phyloP scores from a whole-genome alignment of 306 rosid species.

The Glycine soja region DNA sequence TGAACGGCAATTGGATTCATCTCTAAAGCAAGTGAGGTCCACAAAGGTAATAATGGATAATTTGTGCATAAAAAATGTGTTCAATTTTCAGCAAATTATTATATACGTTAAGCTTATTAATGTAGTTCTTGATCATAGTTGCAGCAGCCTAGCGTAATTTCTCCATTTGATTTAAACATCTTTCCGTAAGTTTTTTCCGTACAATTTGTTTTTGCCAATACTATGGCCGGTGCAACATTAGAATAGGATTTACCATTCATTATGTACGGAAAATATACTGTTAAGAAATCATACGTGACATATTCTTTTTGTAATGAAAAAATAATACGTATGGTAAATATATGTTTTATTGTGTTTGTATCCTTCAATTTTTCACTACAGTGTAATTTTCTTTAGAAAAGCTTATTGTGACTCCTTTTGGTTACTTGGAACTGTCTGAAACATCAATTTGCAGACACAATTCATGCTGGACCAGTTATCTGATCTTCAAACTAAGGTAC shows the following conservation, averaged over 20 bases:
- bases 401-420: constrained; percentile 31
- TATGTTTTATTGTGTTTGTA: not conserved
- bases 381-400: not conserved
- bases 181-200: not conserved
- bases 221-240: not conserved
- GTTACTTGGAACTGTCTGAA: not conserved
- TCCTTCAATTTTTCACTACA: not conserved
- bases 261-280: not conserved
- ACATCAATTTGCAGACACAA: constrained; percentile 75
- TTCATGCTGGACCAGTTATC: constrained; percentile 90
- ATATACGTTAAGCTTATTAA: not conserved
- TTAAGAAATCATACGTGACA: not conserved
- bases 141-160: not conserved
- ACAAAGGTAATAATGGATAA: constrained; percentile 65
- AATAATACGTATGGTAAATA: not conserved
- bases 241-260: too few relatives aligned
- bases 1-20: constrained; percentile 88
- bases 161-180: not conserved
- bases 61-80: not conserved
- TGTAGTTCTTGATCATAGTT: constrained; percentile 20
- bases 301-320: not conserved
- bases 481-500: constrained; percentile 93
- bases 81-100: not conserved
- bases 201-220: not conserved
- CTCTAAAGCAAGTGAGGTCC: constrained; percentile 88